Evolutionary conservation across 768 basidiomycete genomes (phyloP).

Genomic region (Butyriboletus loyo): DNA sequence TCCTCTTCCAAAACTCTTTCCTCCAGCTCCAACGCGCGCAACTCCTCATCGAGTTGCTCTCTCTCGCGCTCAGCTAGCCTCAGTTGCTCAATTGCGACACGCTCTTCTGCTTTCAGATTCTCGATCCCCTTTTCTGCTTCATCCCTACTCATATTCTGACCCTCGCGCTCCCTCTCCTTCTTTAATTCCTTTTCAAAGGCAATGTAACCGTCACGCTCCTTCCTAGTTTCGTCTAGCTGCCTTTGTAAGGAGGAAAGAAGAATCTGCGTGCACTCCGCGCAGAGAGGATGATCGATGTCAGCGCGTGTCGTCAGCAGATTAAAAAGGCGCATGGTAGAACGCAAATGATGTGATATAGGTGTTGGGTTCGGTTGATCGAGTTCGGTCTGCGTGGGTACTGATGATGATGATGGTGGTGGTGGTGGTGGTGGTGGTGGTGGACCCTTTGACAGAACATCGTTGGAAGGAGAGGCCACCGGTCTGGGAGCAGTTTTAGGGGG

Average conservation of each 20-base stretch:
- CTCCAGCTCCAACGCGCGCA: slow-evolving; percentile 67
- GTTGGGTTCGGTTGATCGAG: slow-evolving; percentile 61
- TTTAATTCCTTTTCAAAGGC: slow-evolving; percentile 87
- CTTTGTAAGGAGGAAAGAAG: slow-evolving; percentile 71
- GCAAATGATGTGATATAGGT: slow-evolving; percentile 73
- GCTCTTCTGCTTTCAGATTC: slow-evolving; percentile 66
- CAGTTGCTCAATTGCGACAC: slow-evolving; percentile 67
- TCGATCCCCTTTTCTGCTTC: slow-evolving; percentile 74
- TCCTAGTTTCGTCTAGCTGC: slow-evolving; percentile 86
- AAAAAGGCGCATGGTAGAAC: slow-evolving; percentile 71
- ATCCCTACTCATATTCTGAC: slow-evolving; percentile 55
- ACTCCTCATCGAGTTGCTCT: slow-evolving; percentile 69
- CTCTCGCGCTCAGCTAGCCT: slow-evolving; percentile 75
- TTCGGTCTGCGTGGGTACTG: slow-evolving; percentile 39
- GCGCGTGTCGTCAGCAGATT: slow-evolving; percentile 73
- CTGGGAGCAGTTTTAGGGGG: slow-evolving; percentile 43
- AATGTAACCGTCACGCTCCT: slow-evolving; percentile 89
- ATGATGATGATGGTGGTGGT: slow-evolving; percentile 22
- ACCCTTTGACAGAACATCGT: slow-evolving; percentile 23
- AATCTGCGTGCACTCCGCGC: slow-evolving; percentile 88
- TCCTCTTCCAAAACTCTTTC: slow-evolving; percentile 78
- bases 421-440: slow-evolving; percentile 20
- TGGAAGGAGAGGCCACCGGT: slow-evolving; percentile 40
- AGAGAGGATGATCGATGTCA: slow-evolving; percentile 90
- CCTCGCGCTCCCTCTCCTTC: slow-evolving; percentile 75